A percentile compares a stretch with the other conserved stretches of the same genome.
phyloP scores from a whole-genome alignment of 1,284 basidiomycete genomes.

The Pyrrhoderma noxium region DNA sequence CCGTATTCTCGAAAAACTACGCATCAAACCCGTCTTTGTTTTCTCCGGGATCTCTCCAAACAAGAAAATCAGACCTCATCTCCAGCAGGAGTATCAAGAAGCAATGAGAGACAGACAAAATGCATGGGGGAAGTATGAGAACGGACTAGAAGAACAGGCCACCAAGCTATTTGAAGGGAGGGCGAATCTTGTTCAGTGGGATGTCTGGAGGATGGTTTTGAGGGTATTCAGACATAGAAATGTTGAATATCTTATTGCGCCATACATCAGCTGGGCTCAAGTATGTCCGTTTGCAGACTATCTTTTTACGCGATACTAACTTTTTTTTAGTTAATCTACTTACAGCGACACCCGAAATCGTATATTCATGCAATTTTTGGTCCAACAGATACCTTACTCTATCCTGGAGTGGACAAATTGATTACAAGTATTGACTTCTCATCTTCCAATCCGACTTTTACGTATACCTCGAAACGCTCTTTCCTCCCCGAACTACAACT shows the following conservation, averaged over 20 bases:
- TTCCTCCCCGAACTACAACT: constrained; percentile 75
- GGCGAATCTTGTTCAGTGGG: constrained; percentile 66
- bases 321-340: constrained; percentile 72
- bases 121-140: constrained; percentile 89
- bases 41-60: constrained; percentile 80
- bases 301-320: constrained; percentile 10
- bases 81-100: constrained; percentile 57
- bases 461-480: constrained; percentile 76
- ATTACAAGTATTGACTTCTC: constrained; percentile 82
- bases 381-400: constrained; percentile 85
- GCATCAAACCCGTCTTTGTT: constrained; percentile 97
- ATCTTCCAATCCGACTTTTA: constrained; percentile 64
- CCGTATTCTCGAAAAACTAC: constrained; percentile 80
- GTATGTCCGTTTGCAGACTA: constrained; percentile 37
- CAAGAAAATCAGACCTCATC: constrained; percentile 51
- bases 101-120: constrained; percentile 70
- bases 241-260: constrained; percentile 94
- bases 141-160: constrained; percentile 80
- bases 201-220: constrained; percentile 88
- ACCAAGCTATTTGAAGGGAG: constrained; percentile 75
- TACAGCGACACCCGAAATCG: constrained; percentile 86
- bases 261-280: constrained; percentile 92
- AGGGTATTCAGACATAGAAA: constrained; percentile 92
- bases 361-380: constrained; percentile 96
- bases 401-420: constrained; percentile 85